A percentile compares a stretch with the other conserved stretches of the same genome.
Conservation (phyloP, 768 basidiomycete genomes). For the Auricularia heimuer region DNA sequence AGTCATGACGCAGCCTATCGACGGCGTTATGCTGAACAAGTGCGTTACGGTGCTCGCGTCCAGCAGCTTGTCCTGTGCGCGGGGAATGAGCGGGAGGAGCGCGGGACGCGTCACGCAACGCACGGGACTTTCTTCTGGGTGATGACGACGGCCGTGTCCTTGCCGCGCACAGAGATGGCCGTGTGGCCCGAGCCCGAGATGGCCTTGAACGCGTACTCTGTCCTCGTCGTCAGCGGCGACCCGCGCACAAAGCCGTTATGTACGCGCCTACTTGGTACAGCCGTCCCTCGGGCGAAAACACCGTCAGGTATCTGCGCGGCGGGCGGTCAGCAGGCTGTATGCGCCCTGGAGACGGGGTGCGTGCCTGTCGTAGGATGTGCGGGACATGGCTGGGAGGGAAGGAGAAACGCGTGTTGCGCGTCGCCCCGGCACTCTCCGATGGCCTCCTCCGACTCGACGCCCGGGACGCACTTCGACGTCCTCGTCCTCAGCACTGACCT, state of each 20-base stretch:
- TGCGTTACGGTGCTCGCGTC: slow-evolving; percentile 92
- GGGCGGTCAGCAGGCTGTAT: too few relatives aligned
- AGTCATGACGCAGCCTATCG: slow-evolving; percentile 96
- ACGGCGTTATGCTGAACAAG: slow-evolving; percentile 90
- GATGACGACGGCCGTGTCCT: slow-evolving; percentile 90
- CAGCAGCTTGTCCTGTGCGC: slow-evolving; percentile 86
- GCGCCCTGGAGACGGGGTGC: not conserved
- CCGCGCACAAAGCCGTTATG: not conserved
- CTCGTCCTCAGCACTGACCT: slow-evolving; percentile 39
- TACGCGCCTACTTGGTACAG: slow-evolving; percentile 94
- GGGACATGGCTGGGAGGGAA: slow-evolving; percentile 50
- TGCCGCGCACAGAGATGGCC: slow-evolving; percentile 83
- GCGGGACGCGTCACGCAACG: slow-evolving; percentile 23
- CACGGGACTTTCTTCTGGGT: slow-evolving; percentile 97
- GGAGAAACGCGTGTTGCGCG: not conserved
- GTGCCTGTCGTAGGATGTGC: slow-evolving; percentile 88
- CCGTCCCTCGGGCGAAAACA: slow-evolving; percentile 95
- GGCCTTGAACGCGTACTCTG: slow-evolving; percentile 99
- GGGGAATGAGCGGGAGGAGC: not conserved
- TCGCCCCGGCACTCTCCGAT: too few relatives aligned
- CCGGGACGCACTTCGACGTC: slow-evolving; percentile 24
- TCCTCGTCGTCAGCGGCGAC: not conserved
- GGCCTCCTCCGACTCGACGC: too few relatives aligned
- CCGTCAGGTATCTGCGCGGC: slow-evolving; percentile 70
- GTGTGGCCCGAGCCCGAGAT: slow-evolving; percentile 97